Percentiles rank a stretch among this genome's conserved stretches.
Conservation (phyloP, 768 basidiomycete genomes). For the Pluteus cervinus region DNA sequence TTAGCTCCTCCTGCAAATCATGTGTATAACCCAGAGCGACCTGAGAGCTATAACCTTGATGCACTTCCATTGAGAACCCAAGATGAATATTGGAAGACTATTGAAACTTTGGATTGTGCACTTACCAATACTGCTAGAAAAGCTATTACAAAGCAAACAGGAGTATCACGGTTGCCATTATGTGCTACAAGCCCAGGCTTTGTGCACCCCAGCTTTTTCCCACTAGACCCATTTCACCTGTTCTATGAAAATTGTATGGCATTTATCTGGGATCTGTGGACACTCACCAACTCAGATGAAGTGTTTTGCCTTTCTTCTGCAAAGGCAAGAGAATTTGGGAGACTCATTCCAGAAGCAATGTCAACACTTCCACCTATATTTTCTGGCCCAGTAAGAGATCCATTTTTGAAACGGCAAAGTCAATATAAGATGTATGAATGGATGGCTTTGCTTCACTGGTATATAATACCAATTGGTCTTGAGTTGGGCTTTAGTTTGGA, state of each 20-base stretch:
- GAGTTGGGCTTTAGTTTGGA: constrained; percentile 18
- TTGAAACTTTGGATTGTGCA: constrained; percentile 12
- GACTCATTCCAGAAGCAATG: constrained; percentile 14
- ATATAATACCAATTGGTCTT: constrained; percentile 24
- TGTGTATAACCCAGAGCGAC: constrained; percentile 16
- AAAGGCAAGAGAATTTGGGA: constrained; percentile 15
- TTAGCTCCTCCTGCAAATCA: constrained; percentile 14
- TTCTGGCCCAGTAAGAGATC: constrained; percentile 22
- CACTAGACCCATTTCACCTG: constrained; percentile 30
- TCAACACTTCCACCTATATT: constrained; percentile 24
- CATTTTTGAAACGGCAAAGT: constrained; percentile 25
- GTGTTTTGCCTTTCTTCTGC: constrained; percentile 11
- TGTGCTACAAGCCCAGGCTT: constrained; percentile 23
- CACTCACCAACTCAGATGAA: constrained; percentile 12
- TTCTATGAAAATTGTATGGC: constrained; percentile 26
- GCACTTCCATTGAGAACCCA: constrained; percentile 17
- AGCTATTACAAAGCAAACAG: constrained; percentile 16
- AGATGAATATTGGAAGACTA: constrained; percentile 17
- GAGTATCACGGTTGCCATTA: constrained; percentile 20
- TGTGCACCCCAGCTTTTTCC: constrained; percentile 24
- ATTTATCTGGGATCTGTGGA: constrained; percentile 26
- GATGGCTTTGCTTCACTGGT: constrained; percentile 31
- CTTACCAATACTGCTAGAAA: constrained; percentile 7
- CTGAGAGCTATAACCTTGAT: constrained; percentile 14
- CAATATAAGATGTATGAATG: constrained; percentile 31